Percentiles rank a stretch among this genome's conserved stretches.
Conservation (phyloP, 768 basidiomycete species). For the Neoboletus brunneissimus region DNA sequence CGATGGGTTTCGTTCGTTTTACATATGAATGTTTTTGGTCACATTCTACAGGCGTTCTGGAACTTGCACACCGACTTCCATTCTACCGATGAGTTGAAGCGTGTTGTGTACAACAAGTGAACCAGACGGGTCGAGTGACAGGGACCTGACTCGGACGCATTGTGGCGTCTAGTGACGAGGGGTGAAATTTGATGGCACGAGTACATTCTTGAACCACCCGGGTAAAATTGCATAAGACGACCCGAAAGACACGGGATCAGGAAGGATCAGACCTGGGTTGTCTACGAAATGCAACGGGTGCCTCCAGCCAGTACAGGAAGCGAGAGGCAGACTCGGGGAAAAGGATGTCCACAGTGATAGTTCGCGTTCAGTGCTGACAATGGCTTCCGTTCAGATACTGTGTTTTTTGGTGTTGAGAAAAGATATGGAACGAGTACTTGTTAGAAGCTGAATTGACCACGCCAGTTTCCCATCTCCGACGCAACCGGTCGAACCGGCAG, state of each 20-base stretch:
- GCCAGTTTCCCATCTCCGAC: constrained; percentile 24
- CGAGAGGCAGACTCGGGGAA: neutral
- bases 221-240: neutral
- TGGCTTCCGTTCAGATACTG: neutral
- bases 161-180: neutral
- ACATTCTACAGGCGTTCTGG: neutral
- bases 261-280: constrained; percentile 1
- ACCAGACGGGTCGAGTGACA: neutral
- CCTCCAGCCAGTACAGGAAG: neutral
- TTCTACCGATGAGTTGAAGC: neutral
- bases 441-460: constrained; percentile 9
- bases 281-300: neutral
- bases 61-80: constrained; percentile 1
- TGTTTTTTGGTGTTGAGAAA: constrained; percentile 2
- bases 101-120: neutral
- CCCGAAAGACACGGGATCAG: neutral
- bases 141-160: neutral
- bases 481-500: constrained; percentile 4
- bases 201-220: neutral
- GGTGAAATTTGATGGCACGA: neutral
- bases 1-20: neutral
- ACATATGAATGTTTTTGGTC: neutral
- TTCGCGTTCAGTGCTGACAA: neutral
- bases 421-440: neutral
- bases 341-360: neutral